A percentile compares a stretch with the other conserved stretches of the same genome.
Conservation (phyloP, 768 basidiomycete species). For the Erythrobasidium yunnanense region DNA sequence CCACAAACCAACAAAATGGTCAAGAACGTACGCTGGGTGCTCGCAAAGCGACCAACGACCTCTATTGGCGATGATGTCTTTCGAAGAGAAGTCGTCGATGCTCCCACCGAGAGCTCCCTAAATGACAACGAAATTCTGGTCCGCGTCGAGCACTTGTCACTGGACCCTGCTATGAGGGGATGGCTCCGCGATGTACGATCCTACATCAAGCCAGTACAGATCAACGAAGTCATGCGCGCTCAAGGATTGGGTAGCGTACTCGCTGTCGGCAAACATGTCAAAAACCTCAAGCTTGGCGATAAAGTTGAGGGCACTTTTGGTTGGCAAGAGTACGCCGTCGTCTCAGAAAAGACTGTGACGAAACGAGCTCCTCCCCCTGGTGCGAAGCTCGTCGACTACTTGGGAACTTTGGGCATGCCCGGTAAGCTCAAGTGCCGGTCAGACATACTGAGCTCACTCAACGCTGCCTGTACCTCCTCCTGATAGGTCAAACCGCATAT, state of each 20-base stretch:
- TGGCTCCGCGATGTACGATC: constrained; percentile 65
- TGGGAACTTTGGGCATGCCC: constrained; percentile 64
- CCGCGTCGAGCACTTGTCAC: constrained; percentile 62
- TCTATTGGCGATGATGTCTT: constrained; percentile 49
- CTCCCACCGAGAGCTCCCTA: constrained; percentile 40
- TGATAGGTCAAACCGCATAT: constrained; percentile 57
- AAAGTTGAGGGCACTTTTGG: constrained; percentile 49
- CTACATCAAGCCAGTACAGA: constrained; percentile 58
- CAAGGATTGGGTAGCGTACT: constrained; percentile 47
- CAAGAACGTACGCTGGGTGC: constrained; percentile 49
- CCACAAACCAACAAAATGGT: no score
- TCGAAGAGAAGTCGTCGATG: not conserved
- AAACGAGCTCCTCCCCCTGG: constrained; percentile 1
- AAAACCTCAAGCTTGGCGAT: constrained; percentile 56
- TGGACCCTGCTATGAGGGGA: constrained; percentile 53
- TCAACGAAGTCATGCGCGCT: constrained; percentile 50
- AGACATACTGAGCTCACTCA: no score
- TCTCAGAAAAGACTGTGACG: constrained; percentile 3
- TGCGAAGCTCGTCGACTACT: constrained; percentile 53
- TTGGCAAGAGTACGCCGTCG: constrained; percentile 25
- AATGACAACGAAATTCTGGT: constrained; percentile 54
- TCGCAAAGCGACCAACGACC: constrained; percentile 60
- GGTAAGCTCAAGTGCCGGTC: no score
- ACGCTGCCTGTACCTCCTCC: not conserved
- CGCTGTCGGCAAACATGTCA: constrained; percentile 48